These are phyloP conservation scores for Diaporthe helianthi DNA, from an alignment of 2,329 filamentous ascomycete genomes.

Conservation along the genomic window DNA sequence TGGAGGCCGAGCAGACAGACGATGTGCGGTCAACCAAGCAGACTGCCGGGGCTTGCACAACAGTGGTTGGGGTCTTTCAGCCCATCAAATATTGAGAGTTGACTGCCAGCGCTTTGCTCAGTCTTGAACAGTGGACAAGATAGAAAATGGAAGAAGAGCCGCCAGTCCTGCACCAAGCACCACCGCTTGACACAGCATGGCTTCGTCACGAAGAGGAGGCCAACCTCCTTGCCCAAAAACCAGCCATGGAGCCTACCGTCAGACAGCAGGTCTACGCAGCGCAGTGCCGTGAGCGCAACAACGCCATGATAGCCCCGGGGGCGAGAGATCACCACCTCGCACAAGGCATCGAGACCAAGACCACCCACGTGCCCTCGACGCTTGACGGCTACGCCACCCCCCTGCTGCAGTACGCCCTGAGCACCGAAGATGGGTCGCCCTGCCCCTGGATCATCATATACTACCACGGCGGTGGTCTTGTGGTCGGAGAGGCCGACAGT, in stretches of 20 bases:
- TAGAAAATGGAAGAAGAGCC: slow-evolving; percentile 27
- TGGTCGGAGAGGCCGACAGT: slow-evolving; percentile 56
- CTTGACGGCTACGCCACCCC: slow-evolving; percentile 46
- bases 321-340: slow-evolving; percentile 48
- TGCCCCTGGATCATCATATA: slow-evolving; percentile 48
- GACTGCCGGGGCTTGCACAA: neutral
- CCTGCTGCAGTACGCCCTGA: slow-evolving; percentile 45
- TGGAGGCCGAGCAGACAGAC: too few relatives aligned
- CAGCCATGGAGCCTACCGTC: slow-evolving; percentile 40
- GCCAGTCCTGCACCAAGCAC: slow-evolving; percentile 44
- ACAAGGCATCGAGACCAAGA: slow-evolving; percentile 42
- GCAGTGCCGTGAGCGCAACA: slow-evolving; percentile 48
- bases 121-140: neutral
- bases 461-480: slow-evolving; percentile 56
- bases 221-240: slow-evolving; percentile 41
- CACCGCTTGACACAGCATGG: slow-evolving; percentile 51
- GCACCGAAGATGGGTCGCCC: slow-evolving; percentile 29
- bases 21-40: too few relatives aligned
- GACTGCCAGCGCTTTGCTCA: neutral
- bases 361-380: slow-evolving; percentile 44
- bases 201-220: slow-evolving; percentile 46
- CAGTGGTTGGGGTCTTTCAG: neutral
- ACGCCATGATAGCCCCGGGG: slow-evolving; percentile 45
- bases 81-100: neutral
- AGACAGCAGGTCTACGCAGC: slow-evolving; percentile 50